Percentiles rank a stretch among this genome's conserved stretches.
Conservation (phyloP, 1,284 basidiomycete species). For the Heterobasidion parviporum region DNA sequence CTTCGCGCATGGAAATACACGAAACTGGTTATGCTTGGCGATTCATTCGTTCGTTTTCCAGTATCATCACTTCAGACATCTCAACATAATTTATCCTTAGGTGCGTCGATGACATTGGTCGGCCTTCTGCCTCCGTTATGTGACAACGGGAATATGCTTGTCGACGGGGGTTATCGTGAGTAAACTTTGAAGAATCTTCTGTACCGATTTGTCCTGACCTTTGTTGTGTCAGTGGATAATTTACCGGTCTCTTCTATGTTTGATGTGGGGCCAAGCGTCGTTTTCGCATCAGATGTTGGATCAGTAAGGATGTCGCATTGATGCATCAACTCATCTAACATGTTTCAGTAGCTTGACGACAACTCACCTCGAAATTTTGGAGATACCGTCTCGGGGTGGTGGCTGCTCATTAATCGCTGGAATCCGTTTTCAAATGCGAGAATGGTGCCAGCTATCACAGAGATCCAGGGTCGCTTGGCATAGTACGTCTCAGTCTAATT, state of each 20-base stretch:
- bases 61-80: neutral
- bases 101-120: slow-evolving; percentile 96
- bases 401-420: slow-evolving; percentile 89
- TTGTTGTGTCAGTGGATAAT: slow-evolving; percentile 66
- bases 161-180: slow-evolving; percentile 89
- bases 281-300: slow-evolving; percentile 96
- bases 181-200: slow-evolving; percentile 6
- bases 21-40: slow-evolving; percentile 94
- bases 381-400: slow-evolving; percentile 95
- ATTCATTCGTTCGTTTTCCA: slow-evolving; percentile 59
- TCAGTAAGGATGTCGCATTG: slow-evolving; percentile 44
- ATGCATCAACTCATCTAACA: neutral
- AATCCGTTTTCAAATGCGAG: slow-evolving; percentile 83
- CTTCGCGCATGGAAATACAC: slow-evolving; percentile 95
- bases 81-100: slow-evolving; percentile 30
- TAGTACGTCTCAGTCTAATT: slow-evolving; percentile 55
- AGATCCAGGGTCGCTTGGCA: slow-evolving; percentile 91
- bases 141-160: slow-evolving; percentile 90
- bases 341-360: slow-evolving; percentile 68
- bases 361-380: slow-evolving; percentile 93
- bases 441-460: slow-evolving; percentile 87
- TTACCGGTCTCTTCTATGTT: slow-evolving; percentile 91
- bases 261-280: slow-evolving; percentile 81
- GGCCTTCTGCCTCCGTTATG: slow-evolving; percentile 93
- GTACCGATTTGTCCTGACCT: neutral